These are phyloP conservation scores for Echinochloa phyllopogon DNA, from an alignment of 176 grass and related monocot species.

Conservation along the genomic window DNA sequence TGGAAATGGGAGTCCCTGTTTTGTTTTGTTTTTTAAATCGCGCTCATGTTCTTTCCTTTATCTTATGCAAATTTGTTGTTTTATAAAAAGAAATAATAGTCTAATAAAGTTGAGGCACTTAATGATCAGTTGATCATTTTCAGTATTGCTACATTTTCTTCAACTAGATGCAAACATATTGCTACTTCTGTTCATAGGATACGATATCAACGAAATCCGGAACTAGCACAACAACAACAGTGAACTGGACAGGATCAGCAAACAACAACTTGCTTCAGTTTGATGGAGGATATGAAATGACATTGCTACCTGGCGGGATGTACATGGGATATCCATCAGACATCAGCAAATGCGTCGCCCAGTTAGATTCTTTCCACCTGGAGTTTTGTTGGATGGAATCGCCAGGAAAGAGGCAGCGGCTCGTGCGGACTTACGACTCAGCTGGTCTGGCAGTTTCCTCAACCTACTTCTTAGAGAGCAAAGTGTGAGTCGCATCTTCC, in stretches of 20 bases:
- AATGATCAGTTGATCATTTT: background rate
- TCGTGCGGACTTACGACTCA: slow-evolving; percentile 74
- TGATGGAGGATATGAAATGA: slow-evolving; percentile 84
- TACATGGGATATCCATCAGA: slow-evolving; percentile 93
- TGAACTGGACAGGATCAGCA: slow-evolving; percentile 80
- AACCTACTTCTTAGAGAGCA: slow-evolving; percentile 81
- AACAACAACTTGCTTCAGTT: slow-evolving; percentile 70
- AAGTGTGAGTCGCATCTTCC: slow-evolving; percentile 50
- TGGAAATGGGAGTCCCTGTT: no score
- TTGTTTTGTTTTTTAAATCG: no score
- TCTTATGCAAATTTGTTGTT: background rate
- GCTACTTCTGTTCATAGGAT: slow-evolving; percentile 57
- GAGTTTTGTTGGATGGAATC: slow-evolving; percentile 98
- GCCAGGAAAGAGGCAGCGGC: slow-evolving; percentile 71
- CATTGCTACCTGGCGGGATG: slow-evolving; percentile 85
- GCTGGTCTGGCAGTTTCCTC: slow-evolving; percentile 83
- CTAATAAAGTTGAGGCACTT: background rate
- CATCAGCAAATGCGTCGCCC: slow-evolving; percentile 65
- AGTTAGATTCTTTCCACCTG: slow-evolving; percentile 83
- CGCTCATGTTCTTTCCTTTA: background rate
- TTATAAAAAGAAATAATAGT: background rate
- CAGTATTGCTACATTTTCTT: background rate
- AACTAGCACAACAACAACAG: slow-evolving; percentile 63
- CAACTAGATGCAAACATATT: background rate
- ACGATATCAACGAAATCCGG: slow-evolving; percentile 56